phyloP scores from a whole-genome alignment of 495 filamentous ascomycete species.

The Aspergillus avenaceus region DNA sequence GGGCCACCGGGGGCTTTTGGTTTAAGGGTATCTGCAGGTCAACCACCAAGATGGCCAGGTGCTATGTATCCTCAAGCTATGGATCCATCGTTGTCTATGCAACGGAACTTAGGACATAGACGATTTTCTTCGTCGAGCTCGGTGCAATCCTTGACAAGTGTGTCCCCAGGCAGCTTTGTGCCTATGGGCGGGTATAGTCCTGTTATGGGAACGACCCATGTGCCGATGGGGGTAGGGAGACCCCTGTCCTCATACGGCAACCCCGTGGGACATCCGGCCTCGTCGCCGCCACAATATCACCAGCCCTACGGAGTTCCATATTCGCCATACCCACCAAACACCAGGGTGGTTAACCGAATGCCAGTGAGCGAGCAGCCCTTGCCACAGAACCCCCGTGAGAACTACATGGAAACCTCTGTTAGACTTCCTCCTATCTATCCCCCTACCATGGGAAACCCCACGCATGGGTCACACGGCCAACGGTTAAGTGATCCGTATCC shows the following conservation, averaged over 20 bases:
- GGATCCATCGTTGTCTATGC: constrained; percentile 26
- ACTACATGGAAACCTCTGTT: constrained; percentile 34
- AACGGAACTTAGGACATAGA: constrained; percentile 23
- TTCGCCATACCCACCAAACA: constrained; percentile 26
- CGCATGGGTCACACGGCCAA: constrained; percentile 25
- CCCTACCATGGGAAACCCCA: constrained; percentile 23
- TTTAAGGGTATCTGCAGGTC: constrained; percentile 19
- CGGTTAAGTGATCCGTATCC: constrained; percentile 40
- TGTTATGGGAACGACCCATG: constrained; percentile 19
- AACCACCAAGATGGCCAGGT: constrained; percentile 35
- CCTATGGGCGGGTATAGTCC: constrained; percentile 30
- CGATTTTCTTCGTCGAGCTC: constrained; percentile 40
- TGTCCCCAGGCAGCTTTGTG: constrained; percentile 27
- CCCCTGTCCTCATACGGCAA: constrained; percentile 25
- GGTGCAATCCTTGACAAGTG: constrained; percentile 21
- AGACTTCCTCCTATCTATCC: constrained; percentile 42
- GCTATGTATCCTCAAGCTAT: constrained; percentile 33
- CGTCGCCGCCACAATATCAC: constrained; percentile 37
- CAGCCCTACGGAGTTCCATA: constrained; percentile 22
- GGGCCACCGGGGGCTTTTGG: constrained; percentile 20
- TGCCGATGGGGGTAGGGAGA: constrained; percentile 27
- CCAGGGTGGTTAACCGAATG: constrained; percentile 22
- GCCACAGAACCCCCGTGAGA: constrained; percentile 27
- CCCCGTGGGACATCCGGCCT: constrained; percentile 26
- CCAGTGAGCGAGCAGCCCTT: constrained; percentile 24